Conservation (phyloP, 1,284 basidiomycete genomes). For the Stereum hirsutum region DNA sequence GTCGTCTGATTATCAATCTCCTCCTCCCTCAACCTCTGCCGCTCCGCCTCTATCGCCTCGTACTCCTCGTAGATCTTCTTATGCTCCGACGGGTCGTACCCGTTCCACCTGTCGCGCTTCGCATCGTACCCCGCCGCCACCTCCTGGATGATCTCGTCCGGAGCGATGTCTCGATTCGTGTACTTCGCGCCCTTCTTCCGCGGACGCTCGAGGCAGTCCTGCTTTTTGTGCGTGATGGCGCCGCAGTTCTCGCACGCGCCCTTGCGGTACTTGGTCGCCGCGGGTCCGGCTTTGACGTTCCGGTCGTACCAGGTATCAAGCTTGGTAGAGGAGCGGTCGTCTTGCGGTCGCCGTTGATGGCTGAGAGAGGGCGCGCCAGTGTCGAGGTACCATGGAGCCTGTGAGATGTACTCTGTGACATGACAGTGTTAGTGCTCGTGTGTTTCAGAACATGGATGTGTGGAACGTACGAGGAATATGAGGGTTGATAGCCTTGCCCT, state of each 20-base stretch:
- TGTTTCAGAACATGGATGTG: too few species aligned
- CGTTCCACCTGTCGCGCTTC: slow-evolving; percentile 98
- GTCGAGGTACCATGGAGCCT: slow-evolving; percentile 98
- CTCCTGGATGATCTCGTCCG: slow-evolving; percentile 86
- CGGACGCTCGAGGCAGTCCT: slow-evolving; percentile 94
- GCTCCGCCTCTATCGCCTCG: slow-evolving; percentile 84
- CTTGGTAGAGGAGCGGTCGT: slow-evolving; percentile 56
- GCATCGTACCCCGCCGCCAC: slow-evolving; percentile 83
- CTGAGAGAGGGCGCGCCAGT: slow-evolving; percentile 85
- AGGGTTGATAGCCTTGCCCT: slow-evolving; percentile 94
- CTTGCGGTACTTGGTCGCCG: slow-evolving; percentile 93
- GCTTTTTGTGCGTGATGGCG: slow-evolving; percentile 86
- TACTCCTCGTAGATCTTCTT: slow-evolving; percentile 89
- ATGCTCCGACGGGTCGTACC: slow-evolving; percentile 88
- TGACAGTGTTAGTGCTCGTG: too few species aligned
- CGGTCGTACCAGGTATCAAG: slow-evolving; percentile 92
- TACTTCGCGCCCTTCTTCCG: slow-evolving; percentile 94
- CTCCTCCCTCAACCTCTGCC: slow-evolving; percentile 87
- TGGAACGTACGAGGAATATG: slow-evolving; percentile 90
- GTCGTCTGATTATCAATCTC: slow-evolving; percentile 96
- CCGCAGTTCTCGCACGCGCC: slow-evolving; percentile 99
- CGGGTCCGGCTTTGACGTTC: slow-evolving; percentile 79
- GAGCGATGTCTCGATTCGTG: slow-evolving; percentile 83
- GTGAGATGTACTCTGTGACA: slow-evolving; percentile 78
- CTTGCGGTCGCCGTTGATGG: slow-evolving; percentile 83